Percentiles rank a stretch among this genome's conserved stretches.
Conservation (phyloP, 129 eudicot species). For the Centrapalus pauciflorus region DNA sequence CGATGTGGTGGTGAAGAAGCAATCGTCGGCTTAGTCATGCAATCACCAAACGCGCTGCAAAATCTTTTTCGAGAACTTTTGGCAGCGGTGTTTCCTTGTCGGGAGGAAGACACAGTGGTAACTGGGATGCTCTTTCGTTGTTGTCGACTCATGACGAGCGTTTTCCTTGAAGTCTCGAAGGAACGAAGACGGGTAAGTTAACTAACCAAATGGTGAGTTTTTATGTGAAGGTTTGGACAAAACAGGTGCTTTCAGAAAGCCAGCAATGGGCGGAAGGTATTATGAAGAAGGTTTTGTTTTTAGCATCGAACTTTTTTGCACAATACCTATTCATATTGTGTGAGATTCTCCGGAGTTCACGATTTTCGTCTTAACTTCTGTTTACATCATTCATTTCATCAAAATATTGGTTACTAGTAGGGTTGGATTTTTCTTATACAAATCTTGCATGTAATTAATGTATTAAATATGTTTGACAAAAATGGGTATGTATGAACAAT, state of each 20-base stretch:
- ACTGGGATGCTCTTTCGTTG: constrained; percentile 12
- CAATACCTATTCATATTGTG: constrained; percentile 1
- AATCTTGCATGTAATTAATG: too few species aligned
- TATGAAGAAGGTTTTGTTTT: constrained; percentile 16
- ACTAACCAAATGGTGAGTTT: neutral
- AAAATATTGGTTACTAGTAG: too few species aligned
- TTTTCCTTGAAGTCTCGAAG: neutral
- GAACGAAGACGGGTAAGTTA: neutral
- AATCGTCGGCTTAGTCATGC: constrained; percentile 33
- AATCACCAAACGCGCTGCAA: constrained; percentile 27
- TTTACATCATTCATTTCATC: too few species aligned
- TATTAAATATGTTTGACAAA: too few species aligned
- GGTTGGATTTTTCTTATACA: too few species aligned
- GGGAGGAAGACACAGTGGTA: constrained; percentile 3
- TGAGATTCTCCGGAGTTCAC: neutral
- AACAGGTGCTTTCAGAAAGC: constrained; percentile 23
- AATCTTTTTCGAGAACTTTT: constrained; percentile 23
- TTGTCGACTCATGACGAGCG: constrained; percentile 11
- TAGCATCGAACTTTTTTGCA: constrained; percentile 2
- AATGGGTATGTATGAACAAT: too few species aligned
- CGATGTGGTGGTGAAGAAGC: constrained; percentile 27
- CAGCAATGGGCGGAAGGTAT: constrained; percentile 34
- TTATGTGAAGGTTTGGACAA: constrained; percentile 18
- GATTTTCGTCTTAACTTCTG: neutral
- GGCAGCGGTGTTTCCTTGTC: neutral